Percentiles rank a stretch among this genome's conserved stretches.
Evolutionary conservation across 805 yeast genomes (phyloP).

Genomic region (Candida succiphila): DNA sequence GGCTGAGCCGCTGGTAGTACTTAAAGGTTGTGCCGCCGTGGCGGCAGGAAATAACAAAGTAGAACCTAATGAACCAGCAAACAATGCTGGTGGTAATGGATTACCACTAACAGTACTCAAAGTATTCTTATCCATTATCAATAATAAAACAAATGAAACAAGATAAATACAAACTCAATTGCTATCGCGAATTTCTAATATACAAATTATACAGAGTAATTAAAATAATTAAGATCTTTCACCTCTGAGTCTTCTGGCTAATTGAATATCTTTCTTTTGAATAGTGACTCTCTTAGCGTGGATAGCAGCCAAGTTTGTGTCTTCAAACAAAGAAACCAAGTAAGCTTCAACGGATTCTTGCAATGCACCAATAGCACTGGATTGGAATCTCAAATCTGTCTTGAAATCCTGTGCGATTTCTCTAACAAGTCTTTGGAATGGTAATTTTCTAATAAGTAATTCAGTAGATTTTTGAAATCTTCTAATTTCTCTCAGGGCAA

Average conservation of each 20-base stretch:
- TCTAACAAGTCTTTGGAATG: constrained; percentile 94
- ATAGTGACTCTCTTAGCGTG: constrained; percentile 99
- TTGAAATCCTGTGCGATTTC: constrained; percentile 93
- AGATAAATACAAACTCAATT: no score
- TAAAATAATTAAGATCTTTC: constrained; percentile 60
- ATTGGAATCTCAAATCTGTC: constrained; percentile 92
- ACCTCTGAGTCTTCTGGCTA: constrained; percentile 97
- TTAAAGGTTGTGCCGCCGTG: constrained; percentile 4
- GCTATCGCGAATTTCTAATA: no score
- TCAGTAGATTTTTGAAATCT: constrained; percentile 96
- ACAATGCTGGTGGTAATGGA: constrained; percentile 37
- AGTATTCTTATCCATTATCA: no score
- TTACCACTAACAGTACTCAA: no score
- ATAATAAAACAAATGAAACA: no score
- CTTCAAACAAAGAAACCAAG: constrained; percentile 92
- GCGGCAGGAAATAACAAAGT: constrained; percentile 22
- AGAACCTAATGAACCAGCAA: constrained; percentile 25
- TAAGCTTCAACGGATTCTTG: constrained; percentile 99
- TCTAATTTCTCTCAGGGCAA: constrained; percentile 93
- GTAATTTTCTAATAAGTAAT: constrained; percentile 88
- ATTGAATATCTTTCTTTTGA: constrained; percentile 96
- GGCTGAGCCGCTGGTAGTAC: no score
- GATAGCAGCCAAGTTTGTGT: constrained; percentile 95
- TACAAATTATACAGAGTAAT: background rate
- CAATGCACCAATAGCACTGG: constrained; percentile 94